Conservation (phyloP, 352 stramenopile genomes). For the Phytophthora kernoviae region DNA sequence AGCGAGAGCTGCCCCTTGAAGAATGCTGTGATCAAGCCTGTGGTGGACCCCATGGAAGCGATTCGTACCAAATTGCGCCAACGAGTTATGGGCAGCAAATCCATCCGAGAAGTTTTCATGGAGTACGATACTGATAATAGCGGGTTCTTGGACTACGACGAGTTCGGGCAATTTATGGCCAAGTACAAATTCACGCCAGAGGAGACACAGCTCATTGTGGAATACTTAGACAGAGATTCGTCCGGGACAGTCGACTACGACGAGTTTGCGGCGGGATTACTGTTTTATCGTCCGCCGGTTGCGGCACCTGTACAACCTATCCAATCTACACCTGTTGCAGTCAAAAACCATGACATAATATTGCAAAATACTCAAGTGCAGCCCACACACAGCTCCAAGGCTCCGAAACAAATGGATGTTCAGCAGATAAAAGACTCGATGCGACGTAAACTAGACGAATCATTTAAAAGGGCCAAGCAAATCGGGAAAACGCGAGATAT, state of each 20-base stretch:
- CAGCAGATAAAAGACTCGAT: constrained; percentile 31
- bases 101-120: constrained; percentile 72
- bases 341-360: constrained; percentile 10
- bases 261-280: constrained; percentile 67
- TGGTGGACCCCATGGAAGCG: constrained; percentile 48
- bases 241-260: constrained; percentile 79
- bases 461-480: constrained; percentile 31
- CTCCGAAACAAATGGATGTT: constrained; percentile 17
- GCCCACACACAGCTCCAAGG: constrained; percentile 1
- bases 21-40: background rate
- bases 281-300: constrained; percentile 60
- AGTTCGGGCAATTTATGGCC: constrained; percentile 74
- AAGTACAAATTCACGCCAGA: constrained; percentile 59
- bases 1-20: background rate
- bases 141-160: constrained; percentile 62
- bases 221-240: constrained; percentile 58
- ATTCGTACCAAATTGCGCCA: constrained; percentile 64
- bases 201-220: constrained; percentile 47
- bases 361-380: constrained; percentile 4
- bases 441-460: constrained; percentile 28
- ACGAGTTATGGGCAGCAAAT: constrained; percentile 78
- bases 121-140: constrained; percentile 69
- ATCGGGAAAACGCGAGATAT: constrained; percentile 20
- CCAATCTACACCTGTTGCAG: background rate
- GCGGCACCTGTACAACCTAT: background rate